Conservation (phyloP, 331 rosid genomes). For the Acacia concinna region DNA sequence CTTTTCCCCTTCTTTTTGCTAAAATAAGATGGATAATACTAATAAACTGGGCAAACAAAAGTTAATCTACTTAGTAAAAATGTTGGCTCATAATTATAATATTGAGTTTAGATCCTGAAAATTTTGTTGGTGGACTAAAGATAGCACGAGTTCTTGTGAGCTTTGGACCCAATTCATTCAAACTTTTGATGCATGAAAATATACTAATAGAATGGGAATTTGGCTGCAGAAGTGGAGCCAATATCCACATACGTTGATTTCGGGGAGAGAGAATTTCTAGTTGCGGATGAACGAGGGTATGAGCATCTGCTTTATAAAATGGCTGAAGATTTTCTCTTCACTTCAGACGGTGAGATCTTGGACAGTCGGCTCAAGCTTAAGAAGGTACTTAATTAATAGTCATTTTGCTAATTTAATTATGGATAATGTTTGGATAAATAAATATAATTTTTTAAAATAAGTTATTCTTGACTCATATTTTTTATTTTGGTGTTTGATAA, state of each 20-base stretch:
- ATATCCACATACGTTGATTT: conserved; percentile 77
- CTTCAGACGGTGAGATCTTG: conserved; percentile 77
- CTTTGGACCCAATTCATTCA: too few relatives aligned
- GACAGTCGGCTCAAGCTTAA: conserved; percentile 87
- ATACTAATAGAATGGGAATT: conserved; percentile 6
- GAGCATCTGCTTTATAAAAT: conserved; percentile 75
- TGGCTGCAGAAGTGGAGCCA: conserved; percentile 86
- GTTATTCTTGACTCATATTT: neutral
- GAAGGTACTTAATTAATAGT: conserved; percentile 56
- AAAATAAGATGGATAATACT: neutral
- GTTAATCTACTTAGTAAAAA: too few relatives aligned
- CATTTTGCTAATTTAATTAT: neutral
- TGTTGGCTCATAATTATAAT: too few relatives aligned
- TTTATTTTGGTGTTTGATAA: neutral
- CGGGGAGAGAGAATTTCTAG: conserved; percentile 85
- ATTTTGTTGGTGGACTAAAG: too few relatives aligned
- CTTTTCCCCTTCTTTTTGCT: neutral
- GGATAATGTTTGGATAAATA: neutral
- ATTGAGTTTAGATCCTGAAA: too few relatives aligned
- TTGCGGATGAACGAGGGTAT: conserved; percentile 93
- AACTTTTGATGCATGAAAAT: too few relatives aligned
- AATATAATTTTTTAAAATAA: neutral
- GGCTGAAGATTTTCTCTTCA: conserved; percentile 75
- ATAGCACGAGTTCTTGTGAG: too few relatives aligned
- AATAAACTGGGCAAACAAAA: conserved; percentile 1